A percentile compares a stretch with the other conserved stretches of the same genome.
phyloP scores from a whole-genome alignment of 176 grass and related monocot species.

The Raddia guianensis region DNA sequence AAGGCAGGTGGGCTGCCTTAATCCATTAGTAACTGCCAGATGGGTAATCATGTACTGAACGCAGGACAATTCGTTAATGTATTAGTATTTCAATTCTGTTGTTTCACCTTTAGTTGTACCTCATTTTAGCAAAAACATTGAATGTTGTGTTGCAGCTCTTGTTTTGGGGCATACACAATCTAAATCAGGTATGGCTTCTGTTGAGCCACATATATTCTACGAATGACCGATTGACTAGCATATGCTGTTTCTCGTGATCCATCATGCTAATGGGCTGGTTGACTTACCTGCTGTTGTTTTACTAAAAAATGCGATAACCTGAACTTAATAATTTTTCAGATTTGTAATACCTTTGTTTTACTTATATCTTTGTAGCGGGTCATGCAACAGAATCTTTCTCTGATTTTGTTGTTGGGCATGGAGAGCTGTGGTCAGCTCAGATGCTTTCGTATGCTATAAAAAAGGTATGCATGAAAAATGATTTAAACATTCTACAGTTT shows the following conservation, averaged over 20 bases:
- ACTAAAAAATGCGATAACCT: conserved; percentile 16
- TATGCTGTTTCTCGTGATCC: neutral
- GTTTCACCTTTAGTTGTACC: neutral
- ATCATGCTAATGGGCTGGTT: neutral
- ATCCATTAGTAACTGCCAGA: neutral
- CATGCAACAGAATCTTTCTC: conserved; percentile 96
- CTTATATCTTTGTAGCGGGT: conserved; percentile 72
- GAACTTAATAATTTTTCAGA: neutral
- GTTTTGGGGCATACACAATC: neutral
- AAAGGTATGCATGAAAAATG: conserved; percentile 62
- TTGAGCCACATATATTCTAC: neutral
- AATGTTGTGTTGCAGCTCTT: conserved; percentile 17
- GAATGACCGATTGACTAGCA: conserved; percentile 17
- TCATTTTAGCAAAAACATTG: conserved; percentile 13
- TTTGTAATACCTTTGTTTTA: conserved; percentile 30
- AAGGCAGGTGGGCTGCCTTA: conserved; percentile 1
- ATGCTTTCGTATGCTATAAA: conserved; percentile 88
- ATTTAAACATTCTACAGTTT: neutral
- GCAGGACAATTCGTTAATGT: neutral
- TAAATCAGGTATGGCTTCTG: neutral
- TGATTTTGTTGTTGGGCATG: conserved; percentile 96
- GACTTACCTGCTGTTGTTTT: conserved; percentile 12
- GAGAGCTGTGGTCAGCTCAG: conserved; percentile 96
- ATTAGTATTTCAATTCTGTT: conserved; percentile 19
- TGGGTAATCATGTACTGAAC: conserved; percentile 6